These are phyloP conservation scores for Brachypodium distachyon DNA, from an alignment of 202 grass and related monocot genomes.

Conservation along the genomic window DNA sequence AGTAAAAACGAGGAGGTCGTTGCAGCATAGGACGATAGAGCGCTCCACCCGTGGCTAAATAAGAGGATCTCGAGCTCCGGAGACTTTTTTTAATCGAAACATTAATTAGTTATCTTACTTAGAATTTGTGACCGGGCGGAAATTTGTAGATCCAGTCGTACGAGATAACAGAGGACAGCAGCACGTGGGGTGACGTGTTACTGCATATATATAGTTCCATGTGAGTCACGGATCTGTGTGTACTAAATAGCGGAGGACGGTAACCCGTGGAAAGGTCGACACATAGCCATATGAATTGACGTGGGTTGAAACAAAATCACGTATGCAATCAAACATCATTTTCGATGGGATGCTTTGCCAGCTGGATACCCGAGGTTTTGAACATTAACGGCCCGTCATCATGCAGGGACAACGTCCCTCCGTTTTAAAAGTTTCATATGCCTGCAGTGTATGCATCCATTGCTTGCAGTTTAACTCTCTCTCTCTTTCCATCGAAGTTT, in stretches of 20 bases:
- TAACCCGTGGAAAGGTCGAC: not conserved
- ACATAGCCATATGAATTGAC: not conserved
- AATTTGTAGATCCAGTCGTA: not conserved
- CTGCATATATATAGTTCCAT: not conserved
- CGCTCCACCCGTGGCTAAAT: not conserved
- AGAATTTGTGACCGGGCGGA: no score
- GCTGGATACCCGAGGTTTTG: no score
- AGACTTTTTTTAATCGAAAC: no score
- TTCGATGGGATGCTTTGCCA: not conserved
- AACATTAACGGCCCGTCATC: not conserved
- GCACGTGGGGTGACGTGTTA: rapidly evolving
- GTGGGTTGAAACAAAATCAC: not conserved
- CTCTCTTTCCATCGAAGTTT: no score
- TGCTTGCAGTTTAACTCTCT: no score
- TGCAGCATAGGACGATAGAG: not conserved
- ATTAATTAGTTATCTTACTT: no score
- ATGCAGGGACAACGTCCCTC: no score
- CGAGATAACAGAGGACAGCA: not conserved
- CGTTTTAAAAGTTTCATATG: no score
- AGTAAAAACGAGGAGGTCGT: constrained; percentile 25
- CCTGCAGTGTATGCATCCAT: no score
- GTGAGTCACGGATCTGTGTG: not conserved
- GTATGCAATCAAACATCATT: not conserved
- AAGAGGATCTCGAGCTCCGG: no score
- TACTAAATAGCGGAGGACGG: not conserved